Percentiles rank a stretch among this genome's conserved stretches.
These are phyloP conservation scores for Verbena officinalis DNA, from an alignment of 257 asterid species.

Conservation along the genomic window DNA sequence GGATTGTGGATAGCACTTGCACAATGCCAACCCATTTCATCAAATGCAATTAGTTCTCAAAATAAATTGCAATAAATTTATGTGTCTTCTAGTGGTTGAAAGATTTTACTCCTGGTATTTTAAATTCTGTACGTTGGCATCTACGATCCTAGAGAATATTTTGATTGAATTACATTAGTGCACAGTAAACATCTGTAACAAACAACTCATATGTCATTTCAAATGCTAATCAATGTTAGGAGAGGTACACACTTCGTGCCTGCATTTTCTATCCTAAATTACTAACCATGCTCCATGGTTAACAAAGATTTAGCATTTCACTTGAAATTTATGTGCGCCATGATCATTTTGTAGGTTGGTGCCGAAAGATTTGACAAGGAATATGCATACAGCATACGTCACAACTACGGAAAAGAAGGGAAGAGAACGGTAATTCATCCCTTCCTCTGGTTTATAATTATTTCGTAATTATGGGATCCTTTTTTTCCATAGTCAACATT, in stretches of 20 bases:
- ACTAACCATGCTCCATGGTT: conserved; percentile 23
- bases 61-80: not conserved
- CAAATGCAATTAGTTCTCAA: conserved; percentile 10
- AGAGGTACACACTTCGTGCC: conserved; percentile 12
- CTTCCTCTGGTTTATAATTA: conserved; percentile 22
- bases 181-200: not conserved
- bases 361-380: conserved; percentile 96
- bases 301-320: conserved; percentile 5
- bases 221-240: conserved; percentile 18
- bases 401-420: conserved; percentile 98
- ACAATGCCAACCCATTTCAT: conserved; percentile 10
- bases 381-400: conserved; percentile 87
- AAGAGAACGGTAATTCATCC: conserved; percentile 76
- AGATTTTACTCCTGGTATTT: not conserved
- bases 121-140: not conserved
- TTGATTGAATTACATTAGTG: conserved; percentile 10
- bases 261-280: not conserved
- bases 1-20: conserved; percentile 3
- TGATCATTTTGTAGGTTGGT: conserved; percentile 69
- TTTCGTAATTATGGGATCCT: conserved; percentile 9
- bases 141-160: conserved; percentile 14
- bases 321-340: conserved; percentile 10
- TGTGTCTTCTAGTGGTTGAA: not conserved
- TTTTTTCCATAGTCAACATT: conserved; percentile 19
- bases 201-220: conserved; percentile 6